Evolutionary conservation across 768 basidiomycete genomes (phyloP).

Genomic region (Suillus discolor): DNA sequence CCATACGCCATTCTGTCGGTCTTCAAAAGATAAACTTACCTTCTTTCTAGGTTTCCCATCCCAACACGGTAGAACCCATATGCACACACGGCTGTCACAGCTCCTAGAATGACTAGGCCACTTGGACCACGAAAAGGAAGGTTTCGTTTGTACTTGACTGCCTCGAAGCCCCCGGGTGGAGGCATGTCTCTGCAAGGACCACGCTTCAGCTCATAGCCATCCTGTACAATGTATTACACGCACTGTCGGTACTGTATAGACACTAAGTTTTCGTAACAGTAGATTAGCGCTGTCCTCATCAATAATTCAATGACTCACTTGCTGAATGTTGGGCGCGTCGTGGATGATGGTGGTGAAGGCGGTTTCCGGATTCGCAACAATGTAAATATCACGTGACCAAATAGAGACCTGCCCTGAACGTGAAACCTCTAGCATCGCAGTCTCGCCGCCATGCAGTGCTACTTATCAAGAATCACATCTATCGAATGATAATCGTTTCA

Average conservation of each 20-base stretch:
- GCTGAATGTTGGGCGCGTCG: neutral
- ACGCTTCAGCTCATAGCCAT: slow-evolving; percentile 13
- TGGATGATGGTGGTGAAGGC: neutral
- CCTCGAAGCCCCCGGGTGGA: slow-evolving; percentile 89
- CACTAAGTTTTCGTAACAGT: slow-evolving; percentile 15
- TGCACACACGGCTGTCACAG: slow-evolving; percentile 82
- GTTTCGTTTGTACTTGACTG: slow-evolving; percentile 94
- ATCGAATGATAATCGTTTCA: neutral
- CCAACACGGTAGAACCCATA: slow-evolving; percentile 94
- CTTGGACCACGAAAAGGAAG: slow-evolving; percentile 88
- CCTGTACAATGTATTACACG: slow-evolving; percentile 18
- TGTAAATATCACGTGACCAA: neutral
- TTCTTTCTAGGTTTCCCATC: slow-evolving; percentile 88
- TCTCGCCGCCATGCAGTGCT: neutral
- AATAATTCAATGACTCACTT: slow-evolving; percentile 4
- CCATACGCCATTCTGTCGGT: slow-evolving; percentile 18
- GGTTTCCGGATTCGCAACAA: neutral
- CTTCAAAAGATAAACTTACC: slow-evolving; percentile 57
- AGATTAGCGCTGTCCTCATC: neutral
- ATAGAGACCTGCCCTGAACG: neutral
- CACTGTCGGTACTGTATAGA: slow-evolving; percentile 32
- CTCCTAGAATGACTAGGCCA: slow-evolving; percentile 81
- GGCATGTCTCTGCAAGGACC: slow-evolving; percentile 82
- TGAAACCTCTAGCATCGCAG: too few species aligned
- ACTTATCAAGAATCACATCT: neutral